phyloP scores from a whole-genome alignment of 75 land plant genomes.

The Cunninghamia lanceolata region DNA sequence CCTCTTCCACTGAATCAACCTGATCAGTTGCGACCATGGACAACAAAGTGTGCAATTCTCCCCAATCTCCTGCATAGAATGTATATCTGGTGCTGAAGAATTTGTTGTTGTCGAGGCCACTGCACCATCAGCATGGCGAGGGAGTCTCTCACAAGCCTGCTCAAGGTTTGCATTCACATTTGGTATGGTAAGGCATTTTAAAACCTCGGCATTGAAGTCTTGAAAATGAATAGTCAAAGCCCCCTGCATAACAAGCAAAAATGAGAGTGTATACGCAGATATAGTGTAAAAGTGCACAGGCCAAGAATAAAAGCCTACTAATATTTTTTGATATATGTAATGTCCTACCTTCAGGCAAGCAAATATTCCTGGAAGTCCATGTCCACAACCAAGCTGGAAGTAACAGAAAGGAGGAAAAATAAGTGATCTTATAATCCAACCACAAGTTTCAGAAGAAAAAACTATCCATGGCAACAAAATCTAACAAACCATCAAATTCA shows the following conservation, averaged over 20 bases:
- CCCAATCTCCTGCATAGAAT: constrained; percentile 97
- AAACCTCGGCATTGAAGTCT: not conserved
- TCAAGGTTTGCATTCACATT: constrained; percentile 72
- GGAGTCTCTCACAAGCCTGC: constrained; percentile 17
- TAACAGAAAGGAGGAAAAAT: not conserved
- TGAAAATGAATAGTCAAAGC: too few species aligned
- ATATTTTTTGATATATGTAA: not conserved
- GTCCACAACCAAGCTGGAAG: constrained; percentile 63
- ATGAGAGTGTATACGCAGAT: not conserved
- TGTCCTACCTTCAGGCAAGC: constrained; percentile 25
- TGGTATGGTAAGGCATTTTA: constrained; percentile 77
- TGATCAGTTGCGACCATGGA: constrained; percentile 8
- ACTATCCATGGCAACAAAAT: not conserved
- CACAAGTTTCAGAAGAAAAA: not conserved
- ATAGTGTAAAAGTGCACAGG: not conserved
- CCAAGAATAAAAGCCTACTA: not conserved
- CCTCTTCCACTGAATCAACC: constrained; percentile 9
- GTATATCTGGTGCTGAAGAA: constrained; percentile 38
- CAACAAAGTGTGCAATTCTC: constrained; percentile 50
- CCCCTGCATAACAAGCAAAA: constrained; percentile 29
- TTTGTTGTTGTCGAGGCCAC: too few species aligned
- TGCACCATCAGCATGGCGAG: not conserved
- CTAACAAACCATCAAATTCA: not conserved
- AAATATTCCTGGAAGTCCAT: too few species aligned
- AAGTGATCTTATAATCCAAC: not conserved